Percentiles rank a stretch among this genome's conserved stretches.
These are phyloP conservation scores for Funneliformis geosporum DNA, from an alignment of 192 early-diverging fungal species.

Conservation along the genomic window DNA sequence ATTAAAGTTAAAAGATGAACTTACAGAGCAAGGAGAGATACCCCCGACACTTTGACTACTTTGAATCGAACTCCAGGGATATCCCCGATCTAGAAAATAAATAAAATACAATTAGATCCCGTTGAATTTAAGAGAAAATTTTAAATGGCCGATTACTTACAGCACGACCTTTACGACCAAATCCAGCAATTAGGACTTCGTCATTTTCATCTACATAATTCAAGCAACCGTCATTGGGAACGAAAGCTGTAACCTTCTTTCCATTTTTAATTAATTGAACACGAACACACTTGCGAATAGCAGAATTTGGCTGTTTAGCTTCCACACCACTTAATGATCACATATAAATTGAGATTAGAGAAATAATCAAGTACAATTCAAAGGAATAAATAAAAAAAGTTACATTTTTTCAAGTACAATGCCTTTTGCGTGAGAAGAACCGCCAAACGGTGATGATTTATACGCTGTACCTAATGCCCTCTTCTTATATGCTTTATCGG, in stretches of 20 bases:
- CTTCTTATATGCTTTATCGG: constrained; percentile 99
- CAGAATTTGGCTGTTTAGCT: constrained; percentile 99
- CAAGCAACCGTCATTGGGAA: constrained; percentile 99
- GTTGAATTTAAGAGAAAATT: neutral
- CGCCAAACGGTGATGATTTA: constrained; percentile 99
- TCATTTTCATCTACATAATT: constrained; percentile 99
- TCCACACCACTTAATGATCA: constrained; percentile 99
- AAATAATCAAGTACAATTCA: no score
- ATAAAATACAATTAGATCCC: constrained; percentile 22
- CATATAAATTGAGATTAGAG: neutral
- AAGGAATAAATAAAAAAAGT: neutral
- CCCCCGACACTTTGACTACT: constrained; percentile 99
- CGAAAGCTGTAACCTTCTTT: constrained; percentile 99
- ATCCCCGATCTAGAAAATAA: constrained; percentile 75
- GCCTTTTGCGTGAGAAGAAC: constrained; percentile 99
- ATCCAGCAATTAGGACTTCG: constrained; percentile 99
- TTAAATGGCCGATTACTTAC: constrained; percentile 45
- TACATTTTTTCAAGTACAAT: constrained; percentile 99
- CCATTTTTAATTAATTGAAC: constrained; percentile 99
- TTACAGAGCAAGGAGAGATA: constrained; percentile 96
- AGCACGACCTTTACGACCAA: constrained; percentile 99
- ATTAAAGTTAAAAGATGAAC: neutral
- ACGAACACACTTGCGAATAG: constrained; percentile 99
- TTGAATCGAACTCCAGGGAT: constrained; percentile 99
- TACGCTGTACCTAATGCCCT: constrained; percentile 96